A percentile compares a stretch with the other conserved stretches of the same genome.
Conservation (phyloP, 2,329 filamentous ascomycete genomes). For the Botrytis squamosa region DNA sequence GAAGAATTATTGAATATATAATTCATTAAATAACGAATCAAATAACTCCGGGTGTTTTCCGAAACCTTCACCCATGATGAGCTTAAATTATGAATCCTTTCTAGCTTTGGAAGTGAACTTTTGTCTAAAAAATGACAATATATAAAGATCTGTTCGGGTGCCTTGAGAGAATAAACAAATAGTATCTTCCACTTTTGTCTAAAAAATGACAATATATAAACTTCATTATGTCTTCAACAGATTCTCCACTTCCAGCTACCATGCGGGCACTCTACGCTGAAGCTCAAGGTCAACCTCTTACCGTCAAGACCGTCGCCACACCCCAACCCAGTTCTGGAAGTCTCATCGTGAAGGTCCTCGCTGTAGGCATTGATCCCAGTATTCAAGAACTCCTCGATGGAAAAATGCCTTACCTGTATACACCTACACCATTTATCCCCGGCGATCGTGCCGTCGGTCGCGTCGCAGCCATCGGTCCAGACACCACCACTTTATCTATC, state of each 20-base stretch:
- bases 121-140: neutral
- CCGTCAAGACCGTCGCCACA: constrained; percentile 39
- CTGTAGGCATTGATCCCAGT: constrained; percentile 42
- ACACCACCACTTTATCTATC: constrained; percentile 36
- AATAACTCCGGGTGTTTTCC: too few species aligned
- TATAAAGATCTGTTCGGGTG: neutral
- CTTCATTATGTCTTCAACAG: neutral
- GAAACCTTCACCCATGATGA: too few species aligned
- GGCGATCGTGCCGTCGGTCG: constrained; percentile 40
- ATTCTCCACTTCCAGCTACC: neutral
- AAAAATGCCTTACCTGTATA: constrained; percentile 33
- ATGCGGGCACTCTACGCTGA: neutral
- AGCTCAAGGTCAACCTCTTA: constrained; percentile 23
- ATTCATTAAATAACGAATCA: too few species aligned
- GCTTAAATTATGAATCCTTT: too few species aligned
- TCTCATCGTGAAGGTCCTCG: constrained; percentile 44
- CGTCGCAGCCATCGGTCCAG: constrained; percentile 39
- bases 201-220: too few species aligned
- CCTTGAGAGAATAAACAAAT: neutral
- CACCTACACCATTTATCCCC: constrained; percentile 35
- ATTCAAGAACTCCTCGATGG: constrained; percentile 43
- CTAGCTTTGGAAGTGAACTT: too few species aligned
- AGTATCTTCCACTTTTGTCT: too few species aligned
- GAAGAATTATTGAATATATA: too few species aligned
- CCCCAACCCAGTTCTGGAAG: constrained; percentile 40